A percentile compares a stretch with the other conserved stretches of the same genome.
These are phyloP conservation scores for Saccharomycopsis fermentans DNA, from an alignment of 805 yeast genomes.

Conservation along the genomic window DNA sequence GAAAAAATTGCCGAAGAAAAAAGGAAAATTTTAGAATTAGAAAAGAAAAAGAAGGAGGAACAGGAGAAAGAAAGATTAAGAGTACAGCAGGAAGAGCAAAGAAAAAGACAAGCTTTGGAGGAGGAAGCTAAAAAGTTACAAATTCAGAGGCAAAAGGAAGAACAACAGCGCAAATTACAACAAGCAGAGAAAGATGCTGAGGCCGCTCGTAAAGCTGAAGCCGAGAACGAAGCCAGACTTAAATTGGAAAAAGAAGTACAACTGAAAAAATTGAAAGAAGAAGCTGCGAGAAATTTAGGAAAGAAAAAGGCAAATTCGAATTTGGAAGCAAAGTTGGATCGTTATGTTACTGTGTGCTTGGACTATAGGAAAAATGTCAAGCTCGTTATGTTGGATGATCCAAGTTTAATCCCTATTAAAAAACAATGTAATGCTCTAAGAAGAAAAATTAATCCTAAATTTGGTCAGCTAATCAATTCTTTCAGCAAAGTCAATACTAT, in stretches of 20 bases:
- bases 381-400: constrained; percentile 46
- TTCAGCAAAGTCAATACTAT: constrained; percentile 45
- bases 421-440: constrained; percentile 48
- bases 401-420: constrained; percentile 44
- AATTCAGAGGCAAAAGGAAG: constrained; percentile 17
- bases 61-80: constrained; percentile 5
- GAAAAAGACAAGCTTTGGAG: constrained; percentile 16
- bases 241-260: constrained; percentile 24
- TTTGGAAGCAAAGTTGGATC: not conserved
- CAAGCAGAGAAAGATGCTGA: constrained; percentile 13
- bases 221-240: constrained; percentile 21
- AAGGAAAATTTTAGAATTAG: constrained; percentile 2
- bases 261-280: constrained; percentile 21
- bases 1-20: constrained; percentile 11
- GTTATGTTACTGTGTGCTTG: constrained; percentile 34
- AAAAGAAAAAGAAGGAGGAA: not conserved
- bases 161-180: constrained; percentile 18
- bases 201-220: constrained; percentile 17
- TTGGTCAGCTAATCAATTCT: constrained; percentile 84
- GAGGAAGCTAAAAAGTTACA: constrained; percentile 18
- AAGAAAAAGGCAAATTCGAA: constrained; percentile 3
- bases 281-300: constrained; percentile 16
- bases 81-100: constrained; percentile 18
- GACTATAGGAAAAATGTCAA: constrained; percentile 38
- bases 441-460: constrained; percentile 74